Evolutionary conservation across 164 flowering plant genomes (phyloP), one percentile per base, ranked within the genome.

Genomic region (Vitis vinifera): DNA sequence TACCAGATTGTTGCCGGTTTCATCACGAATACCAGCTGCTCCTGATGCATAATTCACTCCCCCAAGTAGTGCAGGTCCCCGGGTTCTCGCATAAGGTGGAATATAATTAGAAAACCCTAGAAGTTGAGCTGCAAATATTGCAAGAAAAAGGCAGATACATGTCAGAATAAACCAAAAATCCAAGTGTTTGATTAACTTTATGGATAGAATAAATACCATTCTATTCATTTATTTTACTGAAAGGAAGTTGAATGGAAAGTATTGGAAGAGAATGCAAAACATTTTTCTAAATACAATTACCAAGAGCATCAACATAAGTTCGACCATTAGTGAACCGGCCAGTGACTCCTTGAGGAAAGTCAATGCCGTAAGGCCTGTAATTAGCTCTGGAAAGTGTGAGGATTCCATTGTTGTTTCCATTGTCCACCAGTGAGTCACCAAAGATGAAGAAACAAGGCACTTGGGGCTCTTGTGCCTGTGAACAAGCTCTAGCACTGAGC

Each of bases 391-490:
- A 86, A 67, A 90, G 88, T 0, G 91, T 86, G 19, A 86, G 83
- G 1, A 90, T 74, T 1, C 78, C 73, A 71, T 93, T 93, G 80
- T 93, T 91, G 81, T 93, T 93, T 5, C 97, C 98, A 79, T 89
- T 91, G 75, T 93, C 98, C 2, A 93, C 97, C 55, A 93, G 61
- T 0, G 98, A 91, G 68, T 93, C 98, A 0, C 98, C 98, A 72
- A 91, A 93, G 4, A 93, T 87, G 81, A 83, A 93, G 80, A 89
- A 83, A 66, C 94, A 76, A 1, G 97, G 95, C 68, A 89, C 82
- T 50, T 79, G 78, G 3, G 66, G 63, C 60, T 56, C 61, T 23
- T 62, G 71, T 17, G 47, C 47, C 69, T 77, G 73, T 23, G 71
- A 56, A n/a, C 23, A 72, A 64, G 59, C 73, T 16, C 58, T 68